Evolutionary conservation across 2,329 filamentous ascomycete species (phyloP).

Genomic region (Penicillium freii): DNA sequence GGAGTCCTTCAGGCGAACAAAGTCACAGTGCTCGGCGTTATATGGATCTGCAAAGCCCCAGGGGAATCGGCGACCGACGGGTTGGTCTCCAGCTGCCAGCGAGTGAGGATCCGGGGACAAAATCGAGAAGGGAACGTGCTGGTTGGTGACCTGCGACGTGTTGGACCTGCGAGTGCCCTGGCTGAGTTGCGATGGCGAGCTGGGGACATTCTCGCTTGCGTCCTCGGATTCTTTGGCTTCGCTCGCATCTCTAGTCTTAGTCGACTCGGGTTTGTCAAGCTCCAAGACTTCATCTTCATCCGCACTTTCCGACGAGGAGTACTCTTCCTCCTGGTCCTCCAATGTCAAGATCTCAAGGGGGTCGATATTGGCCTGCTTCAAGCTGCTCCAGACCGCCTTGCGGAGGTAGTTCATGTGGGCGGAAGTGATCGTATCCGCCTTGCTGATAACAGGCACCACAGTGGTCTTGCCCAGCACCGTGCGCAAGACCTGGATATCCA

Average conservation of each 20-base stretch:
- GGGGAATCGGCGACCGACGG: conserved; percentile 80
- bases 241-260: conserved; percentile 25
- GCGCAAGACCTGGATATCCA: conserved; percentile 86
- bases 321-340: conserved; percentile 68
- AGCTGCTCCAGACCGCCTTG: conserved; percentile 81
- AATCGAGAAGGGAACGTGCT: conserved; percentile 83
- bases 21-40: conserved; percentile 89
- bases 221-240: conserved; percentile 23
- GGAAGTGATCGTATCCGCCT: conserved; percentile 94
- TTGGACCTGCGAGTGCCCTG: conserved; percentile 50
- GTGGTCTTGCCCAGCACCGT: conserved; percentile 90
- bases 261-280: conserved; percentile 15
- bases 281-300: conserved; percentile 42
- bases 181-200: conserved; percentile 34
- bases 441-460: conserved; percentile 91
- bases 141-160: conserved; percentile 45
- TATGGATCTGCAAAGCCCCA: conserved; percentile 98
- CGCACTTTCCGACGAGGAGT: conserved; percentile 51
- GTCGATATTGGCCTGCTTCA: conserved; percentile 83
- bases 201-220: conserved; percentile 28
- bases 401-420: conserved; percentile 92
- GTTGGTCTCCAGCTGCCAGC: conserved; percentile 52
- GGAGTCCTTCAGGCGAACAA: conserved; percentile 81
- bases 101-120: conserved; percentile 87
- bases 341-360: conserved; percentile 82